These are phyloP conservation scores for Fusarium pseudocircinatum DNA, from an alignment of 2,329 filamentous ascomycete genomes.

Conservation along the genomic window DNA sequence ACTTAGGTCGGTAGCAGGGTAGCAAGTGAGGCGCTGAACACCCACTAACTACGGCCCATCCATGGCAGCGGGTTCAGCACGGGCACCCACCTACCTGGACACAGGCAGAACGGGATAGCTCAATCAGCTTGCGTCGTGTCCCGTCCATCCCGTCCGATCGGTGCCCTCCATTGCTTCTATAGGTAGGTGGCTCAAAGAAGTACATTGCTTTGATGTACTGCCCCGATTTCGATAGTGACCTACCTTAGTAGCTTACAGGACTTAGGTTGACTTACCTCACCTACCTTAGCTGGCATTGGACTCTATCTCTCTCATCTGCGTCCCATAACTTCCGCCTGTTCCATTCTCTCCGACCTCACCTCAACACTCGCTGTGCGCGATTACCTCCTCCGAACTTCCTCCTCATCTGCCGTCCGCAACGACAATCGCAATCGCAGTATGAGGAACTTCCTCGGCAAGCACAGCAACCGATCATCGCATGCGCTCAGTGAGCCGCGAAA, in stretches of 20 bases:
- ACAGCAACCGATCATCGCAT: constrained; percentile 67
- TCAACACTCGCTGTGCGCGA: constrained; percentile 22
- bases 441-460: constrained; percentile 64
- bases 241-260: background rate
- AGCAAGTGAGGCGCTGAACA: constrained; percentile 11
- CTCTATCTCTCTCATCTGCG: constrained; percentile 20
- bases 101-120: background rate
- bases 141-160: constrained; percentile 19
- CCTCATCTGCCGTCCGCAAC: constrained; percentile 18
- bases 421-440: constrained; percentile 50
- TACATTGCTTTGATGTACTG: constrained; percentile 8
- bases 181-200: background rate
- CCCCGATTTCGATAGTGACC: constrained; percentile 24
- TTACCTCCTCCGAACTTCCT: background rate
- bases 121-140: constrained; percentile 1
- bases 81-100: background rate
- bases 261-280: constrained; percentile 2
- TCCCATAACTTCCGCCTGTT: constrained; percentile 14
- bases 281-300: constrained; percentile 1
- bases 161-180: background rate
- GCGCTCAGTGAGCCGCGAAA: constrained; percentile 58
- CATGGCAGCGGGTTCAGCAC: constrained; percentile 4
- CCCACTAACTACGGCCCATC: constrained; percentile 19
- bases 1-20: background rate
- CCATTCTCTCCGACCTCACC: constrained; percentile 10